Evolutionary conservation across 1,284 basidiomycete genomes (phyloP).

Genomic region (Cryptococcus floricola): DNA sequence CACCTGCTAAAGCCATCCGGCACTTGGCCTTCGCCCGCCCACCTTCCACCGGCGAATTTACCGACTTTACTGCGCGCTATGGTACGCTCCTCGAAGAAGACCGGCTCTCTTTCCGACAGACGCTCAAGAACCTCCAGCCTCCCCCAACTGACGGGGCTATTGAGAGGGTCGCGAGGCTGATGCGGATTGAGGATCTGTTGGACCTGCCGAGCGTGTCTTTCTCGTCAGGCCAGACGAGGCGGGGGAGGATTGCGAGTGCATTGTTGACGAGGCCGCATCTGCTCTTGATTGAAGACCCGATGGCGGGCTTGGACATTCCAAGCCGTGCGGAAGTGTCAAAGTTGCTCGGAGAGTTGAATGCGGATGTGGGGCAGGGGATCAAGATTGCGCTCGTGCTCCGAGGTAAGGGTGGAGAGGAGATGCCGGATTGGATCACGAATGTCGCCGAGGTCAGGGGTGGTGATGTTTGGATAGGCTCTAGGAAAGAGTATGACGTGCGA

Average conservation of each 20-base stretch:
- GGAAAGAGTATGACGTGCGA: slow-evolving; percentile 47
- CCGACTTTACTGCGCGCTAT: slow-evolving; percentile 86
- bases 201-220: slow-evolving; percentile 76
- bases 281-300: slow-evolving; percentile 77
- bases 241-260: slow-evolving; percentile 77
- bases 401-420: slow-evolving; percentile 61
- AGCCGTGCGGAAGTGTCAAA: slow-evolving; percentile 40
- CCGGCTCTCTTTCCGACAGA: slow-evolving; percentile 57
- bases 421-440: slow-evolving; percentile 80
- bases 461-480: slow-evolving; percentile 53
- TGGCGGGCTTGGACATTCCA: slow-evolving; percentile 45
- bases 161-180: slow-evolving; percentile 45
- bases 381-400: slow-evolving; percentile 74
- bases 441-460: slow-evolving; percentile 58
- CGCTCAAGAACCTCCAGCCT: slow-evolving; percentile 27
- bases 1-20: slow-evolving; percentile 57
- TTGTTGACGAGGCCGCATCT: slow-evolving; percentile 67
- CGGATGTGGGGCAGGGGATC: slow-evolving; percentile 15
- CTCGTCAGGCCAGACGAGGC: slow-evolving; percentile 86
- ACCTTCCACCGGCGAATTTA: slow-evolving; percentile 67
- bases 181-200: slow-evolving; percentile 62
- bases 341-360: slow-evolving; percentile 43
- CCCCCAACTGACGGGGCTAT: slow-evolving; percentile 37
- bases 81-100: slow-evolving; percentile 80
- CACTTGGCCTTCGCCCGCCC: slow-evolving; percentile 72